Evolutionary conservation across 108 stramenopile species (phyloP), one percentile per base, ranked within the genome.

Genomic region (Schizochytrium sp.): DNA sequence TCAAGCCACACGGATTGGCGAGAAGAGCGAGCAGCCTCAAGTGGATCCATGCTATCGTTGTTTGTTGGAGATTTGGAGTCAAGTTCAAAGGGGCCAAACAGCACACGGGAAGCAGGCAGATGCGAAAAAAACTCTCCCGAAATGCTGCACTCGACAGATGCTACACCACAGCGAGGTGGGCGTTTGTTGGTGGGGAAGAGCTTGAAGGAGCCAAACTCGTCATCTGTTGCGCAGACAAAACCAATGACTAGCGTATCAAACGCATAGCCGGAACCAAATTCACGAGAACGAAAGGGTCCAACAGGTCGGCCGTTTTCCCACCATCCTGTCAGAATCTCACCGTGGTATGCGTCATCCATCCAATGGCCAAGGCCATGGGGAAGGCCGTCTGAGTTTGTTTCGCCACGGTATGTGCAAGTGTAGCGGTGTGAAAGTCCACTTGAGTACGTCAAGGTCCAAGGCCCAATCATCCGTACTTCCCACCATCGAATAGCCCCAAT

Each of bases 131-230:
- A 94, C 3, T 41, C 83, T 17, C 93, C 93, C 0, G 89, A 61
- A 41, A 93, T 72, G 64, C 91, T 92, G 69, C 93, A 94, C 88
- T 94, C 93, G 0, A 94, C 93, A 57, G 91, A 90, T 7, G 91
- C 90, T 5, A 93, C 90, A 4, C 93, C 93, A 61, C 90, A 91
- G 83, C 91, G 60, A 15, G 72, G 38, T 3, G 89, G 90, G 8
- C 64, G 5, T 7, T 88, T 90, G 69, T 93, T 94, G 42, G 92
- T 92, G 3, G 93, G 92, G 5, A 88, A 46, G 4, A 92, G 64
- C 64, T 93, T 93, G 59, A 59, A 91, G 40, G 76, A 49, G 0
- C 61, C 89, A 49, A 92, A 94, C 3, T 58, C 46, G 69, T 93
- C 92, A 88, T 94, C 93, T 0, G 88, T 89, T 8, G 93, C 91